Percentiles rank a stretch among this genome's conserved stretches.
Evolutionary conservation across 1,284 basidiomycete species (phyloP).

Genomic region (Leccinum solheimii): DNA sequence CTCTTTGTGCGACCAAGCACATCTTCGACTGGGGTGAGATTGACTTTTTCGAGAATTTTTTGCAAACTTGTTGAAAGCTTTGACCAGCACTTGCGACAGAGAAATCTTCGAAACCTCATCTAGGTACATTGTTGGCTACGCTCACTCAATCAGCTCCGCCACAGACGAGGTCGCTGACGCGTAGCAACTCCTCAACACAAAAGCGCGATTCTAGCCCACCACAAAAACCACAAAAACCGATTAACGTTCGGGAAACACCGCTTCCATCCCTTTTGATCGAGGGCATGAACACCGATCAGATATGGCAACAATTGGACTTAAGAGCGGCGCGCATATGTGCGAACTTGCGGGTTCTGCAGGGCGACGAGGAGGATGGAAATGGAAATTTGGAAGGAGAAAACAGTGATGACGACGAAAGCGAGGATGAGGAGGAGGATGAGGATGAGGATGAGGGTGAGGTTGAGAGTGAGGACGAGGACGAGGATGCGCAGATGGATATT

Average conservation of each 20-base stretch:
- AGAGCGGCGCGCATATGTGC: constrained; percentile 66
- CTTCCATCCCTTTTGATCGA: constrained; percentile 74
- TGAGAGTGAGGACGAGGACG: constrained; percentile 24
- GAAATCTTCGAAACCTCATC: constrained; percentile 57
- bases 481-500: constrained; percentile 22
- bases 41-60: neutral
- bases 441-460: constrained; percentile 21
- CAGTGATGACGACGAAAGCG: constrained; percentile 21
- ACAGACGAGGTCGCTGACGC: constrained; percentile 67
- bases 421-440: neutral
- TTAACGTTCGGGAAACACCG: constrained; percentile 67
- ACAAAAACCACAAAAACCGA: constrained; percentile 32
- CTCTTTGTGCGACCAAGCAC: constrained; percentile 71
- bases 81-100: constrained; percentile 65
- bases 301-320: constrained; percentile 93
- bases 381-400: constrained; percentile 18
- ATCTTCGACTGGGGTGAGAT: constrained; percentile 79
- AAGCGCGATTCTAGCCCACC: constrained; percentile 43
- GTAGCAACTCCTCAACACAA: constrained; percentile 39
- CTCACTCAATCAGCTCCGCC: constrained; percentile 63
- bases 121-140: constrained; percentile 68
- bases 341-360: constrained; percentile 50
- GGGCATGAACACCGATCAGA: constrained; percentile 85
- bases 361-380: constrained; percentile 29
- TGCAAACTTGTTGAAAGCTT: constrained; percentile 4